phyloP scores from a whole-genome alignment of 805 yeast genomes.

The Saccharomycopsis fibuligera region DNA sequence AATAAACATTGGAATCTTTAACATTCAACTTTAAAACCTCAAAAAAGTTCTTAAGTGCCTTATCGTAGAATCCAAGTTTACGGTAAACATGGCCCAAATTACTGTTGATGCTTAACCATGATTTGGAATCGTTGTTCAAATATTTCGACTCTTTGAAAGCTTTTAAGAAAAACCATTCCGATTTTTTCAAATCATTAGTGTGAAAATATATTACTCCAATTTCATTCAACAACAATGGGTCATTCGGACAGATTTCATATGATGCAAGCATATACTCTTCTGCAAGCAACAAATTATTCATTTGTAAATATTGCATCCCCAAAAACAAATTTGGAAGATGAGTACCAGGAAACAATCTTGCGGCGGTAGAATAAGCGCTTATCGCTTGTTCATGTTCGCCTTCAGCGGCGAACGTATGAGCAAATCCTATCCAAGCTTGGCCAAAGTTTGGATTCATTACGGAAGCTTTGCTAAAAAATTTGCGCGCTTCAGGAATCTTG shows the following conservation, averaged over 20 bases:
- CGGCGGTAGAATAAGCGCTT: constrained; percentile 94
- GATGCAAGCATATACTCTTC: constrained; percentile 80
- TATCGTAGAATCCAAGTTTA: constrained; percentile 50
- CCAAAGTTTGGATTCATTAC: constrained; percentile 83
- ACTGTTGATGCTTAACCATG: constrained; percentile 79
- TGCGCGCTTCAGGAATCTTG: constrained; percentile 75
- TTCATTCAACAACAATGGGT: constrained; percentile 86
- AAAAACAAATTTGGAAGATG: constrained; percentile 84
- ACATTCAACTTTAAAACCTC: constrained; percentile 66
- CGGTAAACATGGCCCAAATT: constrained; percentile 88
- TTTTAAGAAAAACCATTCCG: constrained; percentile 63
- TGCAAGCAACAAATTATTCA: constrained; percentile 75
- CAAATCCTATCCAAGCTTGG: constrained; percentile 97
- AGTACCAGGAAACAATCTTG: constrained; percentile 82
- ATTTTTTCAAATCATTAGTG: constrained; percentile 55
- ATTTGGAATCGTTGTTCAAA: constrained; percentile 70
- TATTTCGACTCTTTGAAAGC: constrained; percentile 66
- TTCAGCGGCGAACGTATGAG: constrained; percentile 94
- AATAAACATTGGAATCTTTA: constrained; percentile 64
- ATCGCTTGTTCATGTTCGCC: constrained; percentile 99
- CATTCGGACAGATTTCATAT: constrained; percentile 70
- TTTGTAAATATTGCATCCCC: constrained; percentile 93
- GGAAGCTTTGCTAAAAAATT: constrained; percentile 84
- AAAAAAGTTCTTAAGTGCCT: constrained; percentile 69
- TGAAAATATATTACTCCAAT: constrained; percentile 89